Base-by-base conservation (phyloP, 345 rosid species). In the Populus ilicifolia region DNA sequence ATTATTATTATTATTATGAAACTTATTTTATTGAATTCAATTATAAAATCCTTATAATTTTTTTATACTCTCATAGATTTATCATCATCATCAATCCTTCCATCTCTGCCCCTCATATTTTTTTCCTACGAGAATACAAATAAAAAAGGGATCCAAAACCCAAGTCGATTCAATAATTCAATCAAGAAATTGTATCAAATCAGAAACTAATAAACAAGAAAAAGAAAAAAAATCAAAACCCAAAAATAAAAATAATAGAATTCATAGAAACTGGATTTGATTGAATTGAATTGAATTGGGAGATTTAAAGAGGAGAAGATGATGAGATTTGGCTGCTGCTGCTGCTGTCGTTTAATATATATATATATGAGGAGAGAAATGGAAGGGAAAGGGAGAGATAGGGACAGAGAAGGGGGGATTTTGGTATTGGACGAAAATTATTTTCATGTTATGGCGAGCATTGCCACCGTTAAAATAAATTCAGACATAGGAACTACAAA, bases 121-220 rank as follows among this genome's bases (percentile, higher is more conserved):
- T 14, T 38, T 41, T 23, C 3, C 44, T 38, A 41, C 4, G 18
- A 27, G 27, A 6, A 43, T 43, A 44, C 52, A 25, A 43, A 36
- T 7, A 10, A 62, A 43, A 66, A 75, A n/a, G 17, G 71, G 78
- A 66, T 75, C 78, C 71, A 75, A 46, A 75, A 64, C 33, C 20
- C 41, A 69, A 61, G 66, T 75, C 71, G 35, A 61, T 63, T 61
- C n/a, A 62, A 43, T 12, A 43, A 69, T 36, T 35, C 59, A 61
- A 44, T 38, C 14, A 61, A 17, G 10, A 56, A 54, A 50, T 36
- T 4, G 21, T 50, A 35, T 68, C 54, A 52, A 44, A 50, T 35
- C 62, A 25, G 6, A 25, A 59, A 70, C 3, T 18, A 69, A 61
- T 59, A 59, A 23, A 59, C 64, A 59, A 23, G 63, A n/a, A 59